These are phyloP conservation scores for Manihot esculenta DNA, from an alignment of 441 rosid genomes.

Conservation along the genomic window DNA sequence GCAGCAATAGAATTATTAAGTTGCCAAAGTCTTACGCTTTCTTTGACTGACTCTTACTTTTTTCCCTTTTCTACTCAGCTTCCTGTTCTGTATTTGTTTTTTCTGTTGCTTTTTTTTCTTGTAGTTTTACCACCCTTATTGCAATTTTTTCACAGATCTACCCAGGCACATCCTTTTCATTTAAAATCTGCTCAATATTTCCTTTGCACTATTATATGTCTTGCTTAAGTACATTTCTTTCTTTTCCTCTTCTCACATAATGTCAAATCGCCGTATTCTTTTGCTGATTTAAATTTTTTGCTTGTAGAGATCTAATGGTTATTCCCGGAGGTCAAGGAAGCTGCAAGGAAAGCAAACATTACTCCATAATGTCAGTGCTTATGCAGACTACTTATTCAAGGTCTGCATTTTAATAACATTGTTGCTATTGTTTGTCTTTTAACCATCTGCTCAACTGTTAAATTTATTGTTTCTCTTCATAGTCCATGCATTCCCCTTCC, in stretches of 20 bases:
- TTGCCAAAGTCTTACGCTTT: not conserved
- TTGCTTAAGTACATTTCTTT: not conserved
- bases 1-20: not conserved
- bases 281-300: slow-evolving; percentile 31
- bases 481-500: too few relatives aligned
- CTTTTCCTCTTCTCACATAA: not conserved
- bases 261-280: slow-evolving; percentile 12
- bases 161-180: not conserved
- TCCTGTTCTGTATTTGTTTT: not conserved
- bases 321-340: slow-evolving; percentile 53
- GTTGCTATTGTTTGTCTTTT: not conserved
- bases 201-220: not conserved
- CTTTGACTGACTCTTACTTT: too few relatives aligned
- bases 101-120: not conserved
- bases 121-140: not conserved
- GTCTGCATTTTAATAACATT: slow-evolving; percentile 32
- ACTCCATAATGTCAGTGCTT: slow-evolving; percentile 51
- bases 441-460: not conserved
- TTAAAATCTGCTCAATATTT: not conserved
- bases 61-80: not conserved
- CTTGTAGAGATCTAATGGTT: slow-evolving; percentile 39
- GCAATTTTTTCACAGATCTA: not conserved
- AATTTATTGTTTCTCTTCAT: not conserved
- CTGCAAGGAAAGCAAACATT: slow-evolving; percentile 50
- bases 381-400: slow-evolving; percentile 65